A percentile compares a stretch with the other conserved stretches of the same genome.
Evolutionary conservation across 1,139 yeast species (phyloP).

Genomic region (Starmera stellimalicola): DNA sequence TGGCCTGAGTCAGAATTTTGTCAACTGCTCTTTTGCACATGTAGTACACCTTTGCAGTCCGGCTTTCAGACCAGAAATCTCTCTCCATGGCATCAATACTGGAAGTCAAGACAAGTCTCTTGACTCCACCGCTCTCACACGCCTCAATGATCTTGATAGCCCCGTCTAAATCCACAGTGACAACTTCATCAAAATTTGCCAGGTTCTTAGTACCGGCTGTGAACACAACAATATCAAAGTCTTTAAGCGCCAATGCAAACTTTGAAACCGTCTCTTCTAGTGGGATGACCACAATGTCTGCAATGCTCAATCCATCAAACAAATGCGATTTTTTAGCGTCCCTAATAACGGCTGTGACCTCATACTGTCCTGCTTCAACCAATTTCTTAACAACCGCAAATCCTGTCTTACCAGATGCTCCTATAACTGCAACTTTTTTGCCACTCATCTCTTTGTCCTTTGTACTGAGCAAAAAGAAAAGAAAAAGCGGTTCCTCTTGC

Average conservation of each 20-base stretch:
- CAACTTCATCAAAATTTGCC: constrained; percentile 25
- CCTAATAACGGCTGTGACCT: constrained; percentile 35
- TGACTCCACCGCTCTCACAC: constrained; percentile 28
- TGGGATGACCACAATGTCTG: constrained; percentile 22
- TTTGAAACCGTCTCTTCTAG: constrained; percentile 28
- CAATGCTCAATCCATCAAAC: constrained; percentile 21
- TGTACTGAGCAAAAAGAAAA: too few species aligned
- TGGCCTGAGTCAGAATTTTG: constrained; percentile 28
- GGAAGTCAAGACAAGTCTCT: constrained; percentile 35
- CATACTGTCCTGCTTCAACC: constrained; percentile 15
- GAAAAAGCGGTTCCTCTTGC: too few species aligned
- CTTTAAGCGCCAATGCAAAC: constrained; percentile 25
- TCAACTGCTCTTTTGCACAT: constrained; percentile 51
- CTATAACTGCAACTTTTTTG: constrained; percentile 28
- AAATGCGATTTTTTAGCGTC: constrained; percentile 27
- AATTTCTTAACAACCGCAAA: constrained; percentile 25
- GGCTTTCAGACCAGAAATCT: constrained; percentile 19
- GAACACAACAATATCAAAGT: constrained; percentile 38
- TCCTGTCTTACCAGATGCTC: constrained; percentile 44
- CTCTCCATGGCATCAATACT: constrained; percentile 35
- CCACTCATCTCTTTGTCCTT: neutral
- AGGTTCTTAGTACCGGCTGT: constrained; percentile 45
- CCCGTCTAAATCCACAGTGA: constrained; percentile 42
- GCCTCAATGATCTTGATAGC: constrained; percentile 45
- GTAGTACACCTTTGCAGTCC: constrained; percentile 29